phyloP scores from a whole-genome alignment of 2,329 filamentous ascomycete genomes.

The Cordyceps pruinosa region DNA sequence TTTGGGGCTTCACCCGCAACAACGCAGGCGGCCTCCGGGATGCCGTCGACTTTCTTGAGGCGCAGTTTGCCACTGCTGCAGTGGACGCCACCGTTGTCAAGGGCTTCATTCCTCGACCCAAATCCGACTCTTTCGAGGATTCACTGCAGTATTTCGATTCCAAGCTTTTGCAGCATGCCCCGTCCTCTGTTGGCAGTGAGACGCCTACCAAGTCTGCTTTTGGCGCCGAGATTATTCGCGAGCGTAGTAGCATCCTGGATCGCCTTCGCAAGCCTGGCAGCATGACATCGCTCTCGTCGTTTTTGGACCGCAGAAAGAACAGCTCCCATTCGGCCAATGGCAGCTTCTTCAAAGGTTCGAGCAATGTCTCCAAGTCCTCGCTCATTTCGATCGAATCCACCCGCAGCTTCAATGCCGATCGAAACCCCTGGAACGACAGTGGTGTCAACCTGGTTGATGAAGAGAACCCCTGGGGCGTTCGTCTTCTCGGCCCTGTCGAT shows the following conservation, averaged over 20 bases:
- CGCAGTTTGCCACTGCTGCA: slow-evolving; percentile 77
- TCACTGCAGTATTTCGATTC: slow-evolving; percentile 95
- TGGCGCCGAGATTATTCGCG: slow-evolving; percentile 69
- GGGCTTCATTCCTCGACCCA: slow-evolving; percentile 93
- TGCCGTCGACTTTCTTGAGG: slow-evolving; percentile 88
- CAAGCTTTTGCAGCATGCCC: slow-evolving; percentile 89
- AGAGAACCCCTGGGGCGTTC: slow-evolving; percentile 60
- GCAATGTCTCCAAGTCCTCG: slow-evolving; percentile 87
- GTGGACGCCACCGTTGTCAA: slow-evolving; percentile 84
- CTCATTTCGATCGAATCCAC: slow-evolving; percentile 94
- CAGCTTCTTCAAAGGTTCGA: slow-evolving; percentile 88
- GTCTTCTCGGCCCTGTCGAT: slow-evolving; percentile 60
- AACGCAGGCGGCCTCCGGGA: slow-evolving; percentile 93
- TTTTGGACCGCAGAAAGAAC: slow-evolving; percentile 92
- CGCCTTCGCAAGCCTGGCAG: slow-evolving; percentile 89
- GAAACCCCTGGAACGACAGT: slow-evolving; percentile 97
- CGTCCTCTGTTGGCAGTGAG: slow-evolving; percentile 71
- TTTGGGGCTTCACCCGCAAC: slow-evolving; percentile 88
- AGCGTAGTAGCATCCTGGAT: slow-evolving; percentile 80
- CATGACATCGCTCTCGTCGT: slow-evolving; percentile 92
- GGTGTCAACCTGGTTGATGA: slow-evolving; percentile 91
- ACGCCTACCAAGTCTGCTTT: slow-evolving; percentile 84
- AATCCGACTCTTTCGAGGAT: slow-evolving; percentile 97
- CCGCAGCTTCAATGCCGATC: slow-evolving; percentile 80
- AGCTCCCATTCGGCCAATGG: slow-evolving; percentile 74